These are phyloP conservation scores for Saccharomycopsis hybrid DNA, from an alignment of 1,139 yeast species.

Conservation along the genomic window DNA sequence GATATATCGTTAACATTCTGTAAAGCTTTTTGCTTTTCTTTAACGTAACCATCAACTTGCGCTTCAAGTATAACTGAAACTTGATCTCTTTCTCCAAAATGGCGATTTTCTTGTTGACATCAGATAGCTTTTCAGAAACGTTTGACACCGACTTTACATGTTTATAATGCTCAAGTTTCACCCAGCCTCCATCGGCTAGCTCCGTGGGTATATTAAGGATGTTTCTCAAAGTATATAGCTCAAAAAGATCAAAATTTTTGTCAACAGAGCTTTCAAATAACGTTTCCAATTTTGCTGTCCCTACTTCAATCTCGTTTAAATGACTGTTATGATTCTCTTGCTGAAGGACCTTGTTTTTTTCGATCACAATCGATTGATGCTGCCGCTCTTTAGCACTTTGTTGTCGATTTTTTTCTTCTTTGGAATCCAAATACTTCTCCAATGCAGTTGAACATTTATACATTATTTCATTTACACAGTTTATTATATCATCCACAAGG, in stretches of 20 bases:
- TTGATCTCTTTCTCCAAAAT: conserved; percentile 38
- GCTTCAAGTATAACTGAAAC: conserved; percentile 40
- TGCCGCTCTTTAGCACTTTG: conserved; percentile 17
- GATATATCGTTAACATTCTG: conserved; percentile 21
- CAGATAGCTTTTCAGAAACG: conserved; percentile 25
- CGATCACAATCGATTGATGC: conserved; percentile 27
- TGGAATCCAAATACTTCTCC: conserved; percentile 53
- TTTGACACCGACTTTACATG: conserved; percentile 37
- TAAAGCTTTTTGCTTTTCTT: conserved; percentile 30
- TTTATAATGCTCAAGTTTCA: conserved; percentile 64
- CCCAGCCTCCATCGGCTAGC: conserved; percentile 59
- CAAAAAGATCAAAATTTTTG: conserved; percentile 79
- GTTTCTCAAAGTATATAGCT: conserved; percentile 73
- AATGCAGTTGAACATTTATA: conserved; percentile 78
- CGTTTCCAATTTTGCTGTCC: conserved; percentile 78
- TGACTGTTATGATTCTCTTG: conserved; percentile 22
- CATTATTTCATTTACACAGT: conserved; percentile 79
- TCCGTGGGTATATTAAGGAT: conserved; percentile 66
- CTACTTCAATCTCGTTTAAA: conserved; percentile 43
- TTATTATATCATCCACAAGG: conserved; percentile 80
- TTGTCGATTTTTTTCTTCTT: conserved; percentile 23
- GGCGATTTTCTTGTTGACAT: conserved; percentile 35
- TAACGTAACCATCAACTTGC: conserved; percentile 37
- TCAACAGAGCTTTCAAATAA: conserved; percentile 75
- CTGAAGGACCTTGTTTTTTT: conserved; percentile 4